phyloP scores from a whole-genome alignment of 1,284 basidiomycete species.

The Melanopsichium pennsylvanicum region DNA sequence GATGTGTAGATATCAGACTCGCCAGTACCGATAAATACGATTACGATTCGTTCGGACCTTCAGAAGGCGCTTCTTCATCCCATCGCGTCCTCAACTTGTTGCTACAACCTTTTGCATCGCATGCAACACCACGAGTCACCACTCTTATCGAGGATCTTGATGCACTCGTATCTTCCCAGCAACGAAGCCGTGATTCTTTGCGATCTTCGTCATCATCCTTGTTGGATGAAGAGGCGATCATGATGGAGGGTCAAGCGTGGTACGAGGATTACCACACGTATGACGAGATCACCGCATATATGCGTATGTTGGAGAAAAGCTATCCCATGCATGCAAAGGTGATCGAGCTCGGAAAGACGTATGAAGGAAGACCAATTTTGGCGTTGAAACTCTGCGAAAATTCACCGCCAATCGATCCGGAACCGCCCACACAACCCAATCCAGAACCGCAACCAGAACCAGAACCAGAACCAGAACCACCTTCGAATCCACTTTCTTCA shows the following conservation, averaged over 20 bases:
- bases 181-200: too few species aligned
- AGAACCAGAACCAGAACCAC: slow-evolving; percentile 10
- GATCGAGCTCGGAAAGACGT: slow-evolving; percentile 27
- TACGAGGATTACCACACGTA: slow-evolving; percentile 26
- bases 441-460: slow-evolving; percentile 10
- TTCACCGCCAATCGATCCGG: slow-evolving; percentile 1
- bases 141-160: slow-evolving; percentile 21
- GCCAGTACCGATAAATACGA: slow-evolving; percentile 12
- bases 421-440: background rate
- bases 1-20: slow-evolving; percentile 33
- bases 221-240: too few species aligned
- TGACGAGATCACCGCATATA: slow-evolving; percentile 26
- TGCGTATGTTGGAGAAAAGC: slow-evolving; percentile 8
- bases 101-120: slow-evolving; percentile 3
- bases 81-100: background rate
- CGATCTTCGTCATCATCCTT: too few species aligned
- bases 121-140: background rate
- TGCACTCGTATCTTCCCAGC: slow-evolving; percentile 5
- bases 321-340: slow-evolving; percentile 25
- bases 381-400: slow-evolving; percentile 19
- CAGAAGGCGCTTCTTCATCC: too few species aligned
- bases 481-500: slow-evolving; percentile 2
- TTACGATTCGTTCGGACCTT: too few species aligned
- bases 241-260: slow-evolving; percentile 13
- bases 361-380: slow-evolving; percentile 33